phyloP scores from a whole-genome alignment of 352 stramenopile genomes.

The Phytophthora rubi region DNA sequence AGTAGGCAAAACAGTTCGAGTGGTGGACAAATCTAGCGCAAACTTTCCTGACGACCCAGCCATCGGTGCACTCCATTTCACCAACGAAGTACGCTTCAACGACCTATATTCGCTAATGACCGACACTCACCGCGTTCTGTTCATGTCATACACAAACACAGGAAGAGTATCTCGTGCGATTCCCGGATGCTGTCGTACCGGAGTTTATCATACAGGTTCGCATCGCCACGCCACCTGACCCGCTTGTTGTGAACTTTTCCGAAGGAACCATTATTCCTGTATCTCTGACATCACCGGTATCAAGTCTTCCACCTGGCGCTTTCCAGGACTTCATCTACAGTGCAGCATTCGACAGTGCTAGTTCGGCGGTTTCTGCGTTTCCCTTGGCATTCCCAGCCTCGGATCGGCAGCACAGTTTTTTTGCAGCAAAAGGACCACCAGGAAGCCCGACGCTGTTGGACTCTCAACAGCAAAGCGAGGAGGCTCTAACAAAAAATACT shows the following conservation, averaged over 20 bases:
- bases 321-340: conserved; percentile 39
- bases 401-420: conserved; percentile 15
- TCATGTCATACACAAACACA: conserved; percentile 10
- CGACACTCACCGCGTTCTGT: not conserved
- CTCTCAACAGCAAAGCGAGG: conserved; percentile 9
- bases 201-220: conserved; percentile 76
- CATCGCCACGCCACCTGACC: not conserved
- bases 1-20: conserved; percentile 55
- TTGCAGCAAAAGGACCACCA: not conserved
- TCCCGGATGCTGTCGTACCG: conserved; percentile 66
- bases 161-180: conserved; percentile 78
- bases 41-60: conserved; percentile 41
- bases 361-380: conserved; percentile 23
- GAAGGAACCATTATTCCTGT: conserved; percentile 15
- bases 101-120: not conserved
- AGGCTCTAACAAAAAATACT: conserved; percentile 3
- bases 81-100: conserved; percentile 35
- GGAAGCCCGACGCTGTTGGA: not conserved
- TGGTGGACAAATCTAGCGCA: conserved; percentile 12
- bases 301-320: conserved; percentile 5
- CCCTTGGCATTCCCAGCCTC: conserved; percentile 21
- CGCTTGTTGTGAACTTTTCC: conserved; percentile 7
- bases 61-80: conserved; percentile 50
- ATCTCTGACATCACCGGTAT: not conserved
- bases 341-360: conserved; percentile 19